Evolutionary conservation across 2,329 filamentous ascomycete genomes (phyloP).

Genomic region (Phyllosticta paracitricarpa): DNA sequence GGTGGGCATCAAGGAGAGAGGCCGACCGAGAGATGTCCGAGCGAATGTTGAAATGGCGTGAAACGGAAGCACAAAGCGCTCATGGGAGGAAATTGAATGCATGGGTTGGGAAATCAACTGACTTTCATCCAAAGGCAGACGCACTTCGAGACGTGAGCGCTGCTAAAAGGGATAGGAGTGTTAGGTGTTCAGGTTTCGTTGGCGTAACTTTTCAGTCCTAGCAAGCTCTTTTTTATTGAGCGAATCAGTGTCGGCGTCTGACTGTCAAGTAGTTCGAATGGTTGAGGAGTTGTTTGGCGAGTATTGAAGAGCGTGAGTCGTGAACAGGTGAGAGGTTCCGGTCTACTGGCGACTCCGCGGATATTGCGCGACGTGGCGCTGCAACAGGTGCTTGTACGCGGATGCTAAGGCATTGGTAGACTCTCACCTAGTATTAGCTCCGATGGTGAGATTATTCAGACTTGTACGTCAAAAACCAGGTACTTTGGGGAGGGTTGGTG

Average conservation of each 20-base stretch:
- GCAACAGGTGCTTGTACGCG: neutral
- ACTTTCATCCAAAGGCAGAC: neutral
- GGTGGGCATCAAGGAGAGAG: neutral
- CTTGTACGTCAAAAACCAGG: neutral
- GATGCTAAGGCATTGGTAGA: neutral
- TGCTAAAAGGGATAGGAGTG: neutral
- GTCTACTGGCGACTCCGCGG: neutral
- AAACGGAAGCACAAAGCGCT: neutral
- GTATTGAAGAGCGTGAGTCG: neutral
- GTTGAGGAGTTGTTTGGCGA: neutral
- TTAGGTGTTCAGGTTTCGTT: neutral
- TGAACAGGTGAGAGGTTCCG: neutral
- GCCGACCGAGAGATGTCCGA: conserved; percentile 4
- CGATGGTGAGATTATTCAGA: neutral
- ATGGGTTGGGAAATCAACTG: neutral
- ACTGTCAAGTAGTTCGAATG: neutral
- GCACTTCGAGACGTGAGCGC: neutral
- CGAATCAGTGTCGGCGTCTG: neutral
- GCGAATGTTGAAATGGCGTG: neutral
- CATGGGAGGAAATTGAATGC: neutral
- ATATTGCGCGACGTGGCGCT: neutral
- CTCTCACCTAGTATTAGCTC: neutral
- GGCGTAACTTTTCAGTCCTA: neutral
- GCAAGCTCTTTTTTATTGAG: neutral
- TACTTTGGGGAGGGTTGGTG: neutral